phyloP scores from a whole-genome alignment of 1,284 basidiomycete species.

The Melampsora larici-populina region DNA sequence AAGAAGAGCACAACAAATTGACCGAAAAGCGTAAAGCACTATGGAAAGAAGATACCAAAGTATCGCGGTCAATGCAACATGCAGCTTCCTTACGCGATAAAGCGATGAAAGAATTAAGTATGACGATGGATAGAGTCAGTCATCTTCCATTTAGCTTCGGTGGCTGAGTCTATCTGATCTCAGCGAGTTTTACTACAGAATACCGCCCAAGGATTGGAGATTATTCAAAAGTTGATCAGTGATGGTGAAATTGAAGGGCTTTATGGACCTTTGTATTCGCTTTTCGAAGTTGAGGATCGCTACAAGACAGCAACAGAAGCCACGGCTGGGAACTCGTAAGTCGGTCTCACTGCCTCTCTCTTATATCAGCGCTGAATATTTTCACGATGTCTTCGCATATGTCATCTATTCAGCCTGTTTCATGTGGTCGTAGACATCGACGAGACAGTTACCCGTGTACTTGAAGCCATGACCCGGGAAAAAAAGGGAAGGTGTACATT shows the following conservation, averaged over 20 bases:
- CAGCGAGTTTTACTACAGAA: constrained; percentile 61
- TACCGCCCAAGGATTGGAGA: constrained; percentile 77
- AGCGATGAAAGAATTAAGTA: constrained; percentile 72
- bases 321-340: constrained; percentile 71
- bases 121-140: constrained; percentile 90
- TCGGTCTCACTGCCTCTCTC: not conserved
- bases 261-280: constrained; percentile 86
- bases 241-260: constrained; percentile 70
- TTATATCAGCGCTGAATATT: not conserved
- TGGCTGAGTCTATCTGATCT: not conserved
- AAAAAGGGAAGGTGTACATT: constrained; percentile 92
- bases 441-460: constrained; percentile 77
- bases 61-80: constrained; percentile 70
- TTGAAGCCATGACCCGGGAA: constrained; percentile 88
- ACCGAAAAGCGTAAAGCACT: constrained; percentile 60
- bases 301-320: constrained; percentile 92
- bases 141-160: not conserved
- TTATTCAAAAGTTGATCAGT: constrained; percentile 76
- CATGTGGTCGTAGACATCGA: constrained; percentile 97
- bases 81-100: constrained; percentile 74
- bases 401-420: constrained; percentile 66
- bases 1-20: constrained; percentile 15
- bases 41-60: constrained; percentile 90
- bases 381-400: not conserved
- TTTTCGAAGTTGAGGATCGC: constrained; percentile 87